Evolutionary conservation across 495 filamentous ascomycete genomes (phyloP).

Genomic region (Aspergillus sclerotiicarbonarius): DNA sequence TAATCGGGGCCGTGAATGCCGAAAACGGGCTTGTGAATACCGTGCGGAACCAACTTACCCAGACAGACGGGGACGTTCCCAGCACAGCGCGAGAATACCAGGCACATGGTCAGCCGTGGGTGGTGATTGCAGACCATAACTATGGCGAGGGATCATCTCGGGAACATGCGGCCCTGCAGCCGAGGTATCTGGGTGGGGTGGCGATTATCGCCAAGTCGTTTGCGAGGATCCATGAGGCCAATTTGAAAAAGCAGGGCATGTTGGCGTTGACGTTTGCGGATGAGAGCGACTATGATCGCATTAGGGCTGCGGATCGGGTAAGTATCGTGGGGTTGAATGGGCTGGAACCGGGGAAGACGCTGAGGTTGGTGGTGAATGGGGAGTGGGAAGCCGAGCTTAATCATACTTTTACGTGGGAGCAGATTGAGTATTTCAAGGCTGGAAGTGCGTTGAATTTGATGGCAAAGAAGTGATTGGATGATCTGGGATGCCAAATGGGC

Average conservation of each 20-base stretch:
- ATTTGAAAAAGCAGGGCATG: slow-evolving; percentile 98
- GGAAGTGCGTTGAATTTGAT: slow-evolving; percentile 19
- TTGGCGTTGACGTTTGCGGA: slow-evolving; percentile 84
- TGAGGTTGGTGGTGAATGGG: not conserved
- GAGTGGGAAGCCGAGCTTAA: slow-evolving; percentile 8
- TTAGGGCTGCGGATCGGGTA: slow-evolving; percentile 75
- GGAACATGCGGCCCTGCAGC: slow-evolving; percentile 90
- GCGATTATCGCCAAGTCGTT: slow-evolving; percentile 88
- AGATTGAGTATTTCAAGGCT: slow-evolving; percentile 15
- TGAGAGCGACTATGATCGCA: slow-evolving; percentile 87
- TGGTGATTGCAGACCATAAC: slow-evolving; percentile 94
- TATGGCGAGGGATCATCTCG: slow-evolving; percentile 92
- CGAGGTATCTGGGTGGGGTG: slow-evolving; percentile 83
- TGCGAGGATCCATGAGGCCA: slow-evolving; percentile 95
- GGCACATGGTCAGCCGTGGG: slow-evolving; percentile 80
- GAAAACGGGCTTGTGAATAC: slow-evolving; percentile 89
- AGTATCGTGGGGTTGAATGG: slow-evolving; percentile 68
- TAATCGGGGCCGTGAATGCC: slow-evolving; percentile 87
- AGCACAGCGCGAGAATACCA: slow-evolving; percentile 89
- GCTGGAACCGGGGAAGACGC: slow-evolving; percentile 3
- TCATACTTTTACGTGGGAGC: slow-evolving; percentile 12
- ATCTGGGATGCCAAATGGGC: too few relatives aligned
- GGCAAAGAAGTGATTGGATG: not conserved
- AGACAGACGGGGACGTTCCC: slow-evolving; percentile 73
- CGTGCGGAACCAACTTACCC: slow-evolving; percentile 75